Base-by-base conservation (phyloP, 1,284 basidiomycete genomes). In the Sanghuangporus weigelae region DNA sequence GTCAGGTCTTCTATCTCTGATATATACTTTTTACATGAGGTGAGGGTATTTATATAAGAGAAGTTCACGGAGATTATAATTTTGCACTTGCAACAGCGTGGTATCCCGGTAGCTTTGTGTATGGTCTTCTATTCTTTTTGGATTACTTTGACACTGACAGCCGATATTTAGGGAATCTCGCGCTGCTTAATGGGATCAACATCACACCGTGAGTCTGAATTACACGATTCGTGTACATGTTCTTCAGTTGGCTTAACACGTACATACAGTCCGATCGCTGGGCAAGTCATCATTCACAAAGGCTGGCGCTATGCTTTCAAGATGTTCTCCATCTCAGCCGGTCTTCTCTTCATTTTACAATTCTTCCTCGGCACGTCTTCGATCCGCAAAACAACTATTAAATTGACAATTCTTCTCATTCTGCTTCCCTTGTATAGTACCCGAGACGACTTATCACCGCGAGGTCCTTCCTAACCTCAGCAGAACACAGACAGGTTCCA, bases 21-120 rank as follows among this genome's bases (percentile, higher is more conserved):
- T 44, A 68, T 70, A 12, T 70, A 69, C 46, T 70, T 67, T 53
- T 63, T 66, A 23, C 69, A 70, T 56, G 69, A 70, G 59, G 59
- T 67, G 40, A 59, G 65, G 11, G 19, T 57, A 26, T 59, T 16
- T n/a, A 19, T 16, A 23, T 57, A 42, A 35, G 10, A 40, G 23
- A 53, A 46, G 19, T 7, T 35, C 26, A 21, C 19, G 11, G 19
- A 40, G 31, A 21, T 49, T 11, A 21, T 60, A 8, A 57, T 7
- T 59, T 19, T 21, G 48, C 6, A 21, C 8, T 58, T 55, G 16
- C n/a, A 19, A 40, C 44, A 67, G 64, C 63, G 66, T 26, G 66
- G 66, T 8, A 39, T 67, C 39, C 66, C 66, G 16, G 66, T 67
- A 10, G 66, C 66, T 14, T 38, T 66, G 23, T 67, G 66, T 67